A percentile compares a stretch with the other conserved stretches of the same genome.
Conservation (phyloP, 305 asterid species). For the Solanum hybrid region DNA sequence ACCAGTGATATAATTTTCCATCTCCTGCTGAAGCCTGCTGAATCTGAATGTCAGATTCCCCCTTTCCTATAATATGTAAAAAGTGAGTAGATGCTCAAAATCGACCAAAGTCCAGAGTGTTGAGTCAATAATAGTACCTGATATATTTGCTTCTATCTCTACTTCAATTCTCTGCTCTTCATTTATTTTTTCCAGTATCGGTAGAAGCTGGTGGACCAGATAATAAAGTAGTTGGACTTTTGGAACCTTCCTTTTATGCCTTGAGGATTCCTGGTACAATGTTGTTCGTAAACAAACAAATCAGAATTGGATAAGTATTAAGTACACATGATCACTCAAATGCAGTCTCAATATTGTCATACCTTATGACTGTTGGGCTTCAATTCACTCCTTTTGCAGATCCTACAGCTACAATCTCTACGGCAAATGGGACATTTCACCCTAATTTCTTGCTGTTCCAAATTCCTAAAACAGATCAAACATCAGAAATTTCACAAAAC, state of each 20-base stretch:
- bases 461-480: conserved; percentile 33
- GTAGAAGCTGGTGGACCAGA: conserved; percentile 66
- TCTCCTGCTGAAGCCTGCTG: conserved; percentile 34
- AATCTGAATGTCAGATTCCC: conserved; percentile 40
- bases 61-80: conserved; percentile 42
- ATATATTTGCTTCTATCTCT: conserved; percentile 54
- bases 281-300: conserved; percentile 12
- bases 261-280: conserved; percentile 44
- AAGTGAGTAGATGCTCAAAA: conserved; percentile 7
- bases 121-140: conserved; percentile 38
- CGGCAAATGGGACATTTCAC: conserved; percentile 73
- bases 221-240: conserved; percentile 57
- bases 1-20: conserved; percentile 52
- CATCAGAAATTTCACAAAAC: conserved; percentile 7
- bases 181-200: conserved; percentile 64
- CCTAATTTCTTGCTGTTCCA: conserved; percentile 70
- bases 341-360: conserved; percentile 17
- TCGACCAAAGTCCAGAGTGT: background rate
- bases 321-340: background rate
- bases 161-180: conserved; percentile 54
- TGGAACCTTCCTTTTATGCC: conserved; percentile 47
- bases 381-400: conserved; percentile 44
- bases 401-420: conserved; percentile 66
- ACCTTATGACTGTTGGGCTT: conserved; percentile 50
- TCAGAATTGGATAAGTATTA: conserved; percentile 6